These are phyloP conservation scores for Neoarthrinium moseri DNA, from an alignment of 2,329 filamentous ascomycete genomes.

Conservation along the genomic window DNA sequence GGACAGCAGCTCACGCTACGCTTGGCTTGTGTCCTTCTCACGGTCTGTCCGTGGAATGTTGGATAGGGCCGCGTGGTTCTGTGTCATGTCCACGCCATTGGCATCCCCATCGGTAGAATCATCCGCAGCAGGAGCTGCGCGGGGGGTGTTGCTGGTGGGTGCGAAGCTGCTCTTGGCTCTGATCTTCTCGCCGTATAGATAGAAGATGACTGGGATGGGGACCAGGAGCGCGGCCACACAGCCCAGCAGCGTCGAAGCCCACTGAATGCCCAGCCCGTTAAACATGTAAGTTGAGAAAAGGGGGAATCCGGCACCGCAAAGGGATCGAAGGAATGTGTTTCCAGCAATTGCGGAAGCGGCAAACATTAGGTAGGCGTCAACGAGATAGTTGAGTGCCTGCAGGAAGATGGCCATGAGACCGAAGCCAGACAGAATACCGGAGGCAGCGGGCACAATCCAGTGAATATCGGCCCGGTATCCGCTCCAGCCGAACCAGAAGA, in stretches of 20 bases:
- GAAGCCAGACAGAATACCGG: constrained; percentile 66
- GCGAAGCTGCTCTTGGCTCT: constrained; percentile 55
- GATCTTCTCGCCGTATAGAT: constrained; percentile 58
- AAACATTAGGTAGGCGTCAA: constrained; percentile 71
- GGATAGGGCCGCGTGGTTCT: constrained; percentile 32
- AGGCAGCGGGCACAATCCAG: constrained; percentile 63
- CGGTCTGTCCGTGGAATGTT: constrained; percentile 30
- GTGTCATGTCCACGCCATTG: constrained; percentile 26
- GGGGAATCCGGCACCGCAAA: constrained; percentile 77
- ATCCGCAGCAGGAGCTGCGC: constrained; percentile 17
- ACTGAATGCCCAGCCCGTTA: constrained; percentile 59
- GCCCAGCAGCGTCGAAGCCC: constrained; percentile 60
- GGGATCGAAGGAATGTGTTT: constrained; percentile 76
- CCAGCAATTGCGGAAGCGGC: constrained; percentile 80
- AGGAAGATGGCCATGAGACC: constrained; percentile 84
- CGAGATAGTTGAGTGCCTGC: constrained; percentile 76
- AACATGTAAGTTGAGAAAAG: constrained; percentile 75
- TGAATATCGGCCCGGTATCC: constrained; percentile 57
- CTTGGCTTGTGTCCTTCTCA: constrained; percentile 12
- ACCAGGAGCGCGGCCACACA: constrained; percentile 56
- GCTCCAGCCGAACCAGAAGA: constrained; percentile 80
- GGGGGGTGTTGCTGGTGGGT: constrained; percentile 35
- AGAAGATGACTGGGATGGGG: constrained; percentile 64
- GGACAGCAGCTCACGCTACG: constrained; percentile 12
- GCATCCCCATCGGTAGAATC: constrained; percentile 14